Evolutionary conservation across 148 eudicot species (phyloP).

Genomic region (Salicornia ramosissima): DNA sequence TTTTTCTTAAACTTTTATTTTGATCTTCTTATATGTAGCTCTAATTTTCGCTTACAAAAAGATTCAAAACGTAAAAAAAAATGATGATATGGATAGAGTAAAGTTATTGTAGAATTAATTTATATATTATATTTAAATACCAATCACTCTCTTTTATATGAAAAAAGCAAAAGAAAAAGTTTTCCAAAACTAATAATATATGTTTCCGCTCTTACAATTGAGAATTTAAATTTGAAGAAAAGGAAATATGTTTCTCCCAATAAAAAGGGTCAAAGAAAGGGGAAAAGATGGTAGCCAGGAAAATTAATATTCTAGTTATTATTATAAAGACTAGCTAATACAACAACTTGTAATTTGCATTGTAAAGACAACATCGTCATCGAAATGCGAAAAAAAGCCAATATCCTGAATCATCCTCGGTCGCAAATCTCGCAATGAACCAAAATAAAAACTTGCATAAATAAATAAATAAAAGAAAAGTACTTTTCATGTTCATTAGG

Average conservation of each 20-base stretch:
- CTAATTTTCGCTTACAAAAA: no score
- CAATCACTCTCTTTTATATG: neutral
- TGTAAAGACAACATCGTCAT: conserved; percentile 24
- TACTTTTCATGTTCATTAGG: no score
- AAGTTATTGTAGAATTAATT: no score
- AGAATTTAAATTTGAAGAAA: neutral
- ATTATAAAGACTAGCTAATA: neutral
- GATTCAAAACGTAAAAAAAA: no score
- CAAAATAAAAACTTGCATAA: neutral
- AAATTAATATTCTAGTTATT: no score
- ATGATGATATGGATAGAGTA: no score
- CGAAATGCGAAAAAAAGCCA: conserved; percentile 11
- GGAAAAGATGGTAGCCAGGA: neutral
- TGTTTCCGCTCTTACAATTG: neutral
- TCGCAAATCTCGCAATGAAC: no score
- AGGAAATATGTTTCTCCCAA: neutral
- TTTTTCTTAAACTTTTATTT: no score
- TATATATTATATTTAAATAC: neutral
- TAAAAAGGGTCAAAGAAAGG: conserved; percentile 4
- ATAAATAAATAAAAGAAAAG: no score
- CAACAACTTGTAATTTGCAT: neutral
- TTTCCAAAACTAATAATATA: neutral
- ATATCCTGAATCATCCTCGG: conserved; percentile 12
- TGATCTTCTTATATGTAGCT: no score
- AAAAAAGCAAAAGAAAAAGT: neutral